phyloP scores from a whole-genome alignment of 2,329 filamentous ascomycete species.

The Xylariaceae sp. region DNA sequence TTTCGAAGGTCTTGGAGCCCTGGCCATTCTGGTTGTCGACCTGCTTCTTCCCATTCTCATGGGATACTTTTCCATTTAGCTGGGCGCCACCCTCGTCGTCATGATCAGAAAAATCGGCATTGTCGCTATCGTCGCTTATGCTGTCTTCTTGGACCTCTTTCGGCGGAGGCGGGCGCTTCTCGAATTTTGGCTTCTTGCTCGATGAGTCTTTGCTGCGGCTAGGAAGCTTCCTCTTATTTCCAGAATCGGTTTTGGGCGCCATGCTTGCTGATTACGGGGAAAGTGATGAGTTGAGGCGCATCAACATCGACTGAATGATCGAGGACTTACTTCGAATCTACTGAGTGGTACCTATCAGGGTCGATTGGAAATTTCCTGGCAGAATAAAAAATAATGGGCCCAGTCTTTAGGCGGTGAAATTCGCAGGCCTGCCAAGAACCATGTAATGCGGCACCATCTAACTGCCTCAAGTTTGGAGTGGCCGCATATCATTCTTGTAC shows the following conservation, averaged over 20 bases:
- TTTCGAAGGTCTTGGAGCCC: conserved; percentile 38
- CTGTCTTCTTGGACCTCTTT: conserved; percentile 35
- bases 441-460: too few species aligned
- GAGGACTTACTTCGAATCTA: too few species aligned
- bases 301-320: too few species aligned
- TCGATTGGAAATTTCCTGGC: conserved; percentile 20
- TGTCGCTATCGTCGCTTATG: conserved; percentile 33
- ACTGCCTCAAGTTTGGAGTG: too few species aligned
- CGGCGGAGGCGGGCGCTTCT: conserved; percentile 34
- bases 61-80: conserved; percentile 36
- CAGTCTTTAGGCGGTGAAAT: conserved; percentile 32
- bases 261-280: conserved; percentile 35
- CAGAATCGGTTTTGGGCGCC: conserved; percentile 44
- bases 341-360: too few species aligned
- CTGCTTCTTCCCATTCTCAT: conserved; percentile 27
- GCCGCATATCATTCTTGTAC: too few species aligned
- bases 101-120: conserved; percentile 41
- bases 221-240: conserved; percentile 54
- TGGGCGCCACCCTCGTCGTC: conserved; percentile 51
- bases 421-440: conserved; percentile 1
- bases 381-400: conserved; percentile 22
- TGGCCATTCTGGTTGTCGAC: conserved; percentile 30
- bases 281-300: too few species aligned
- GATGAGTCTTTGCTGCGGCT: conserved; percentile 44
- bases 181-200: conserved; percentile 34